phyloP scores from a whole-genome alignment of 2,329 filamentous ascomycete species.

The Ceratocystis papillata region DNA sequence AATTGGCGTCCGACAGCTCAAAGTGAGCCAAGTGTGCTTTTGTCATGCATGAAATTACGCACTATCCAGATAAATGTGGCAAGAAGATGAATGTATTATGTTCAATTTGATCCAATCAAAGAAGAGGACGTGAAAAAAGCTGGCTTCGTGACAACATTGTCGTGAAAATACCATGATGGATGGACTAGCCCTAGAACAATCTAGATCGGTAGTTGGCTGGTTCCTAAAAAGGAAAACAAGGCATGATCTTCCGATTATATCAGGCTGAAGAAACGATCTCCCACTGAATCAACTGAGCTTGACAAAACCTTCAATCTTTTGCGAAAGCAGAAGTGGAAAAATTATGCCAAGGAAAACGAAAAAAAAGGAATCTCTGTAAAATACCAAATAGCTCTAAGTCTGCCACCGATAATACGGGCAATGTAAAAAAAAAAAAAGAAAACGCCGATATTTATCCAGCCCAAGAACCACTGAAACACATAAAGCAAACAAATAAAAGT shows the following conservation, averaged over 20 bases:
- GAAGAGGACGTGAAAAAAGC: neutral
- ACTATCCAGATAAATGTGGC: neutral
- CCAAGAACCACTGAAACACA: conserved; percentile 2
- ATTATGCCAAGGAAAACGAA: neutral
- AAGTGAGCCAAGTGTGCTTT: neutral
- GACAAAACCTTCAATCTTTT: neutral
- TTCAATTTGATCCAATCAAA: neutral
- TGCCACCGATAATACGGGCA: conserved; percentile 2
- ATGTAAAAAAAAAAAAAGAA: neutral
- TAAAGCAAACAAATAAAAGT: conserved; percentile 13
- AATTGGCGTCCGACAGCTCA: too few species aligned
- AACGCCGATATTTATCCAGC: conserved; percentile 14
- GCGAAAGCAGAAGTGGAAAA: neutral
- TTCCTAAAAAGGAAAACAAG: conserved; percentile 6
- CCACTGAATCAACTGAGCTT: neutral
- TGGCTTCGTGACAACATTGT: neutral
- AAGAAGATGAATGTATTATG: neutral
- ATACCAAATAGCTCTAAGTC: neutral
- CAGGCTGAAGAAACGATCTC: neutral
- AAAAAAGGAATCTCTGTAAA: neutral
- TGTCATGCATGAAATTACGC: neutral
- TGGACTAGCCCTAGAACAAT: neutral
- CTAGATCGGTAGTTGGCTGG: neutral
- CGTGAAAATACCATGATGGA: neutral
- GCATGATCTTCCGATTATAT: neutral